Conservation (phyloP, 768 basidiomycete genomes). For the Sistotremastrum suecicum region DNA sequence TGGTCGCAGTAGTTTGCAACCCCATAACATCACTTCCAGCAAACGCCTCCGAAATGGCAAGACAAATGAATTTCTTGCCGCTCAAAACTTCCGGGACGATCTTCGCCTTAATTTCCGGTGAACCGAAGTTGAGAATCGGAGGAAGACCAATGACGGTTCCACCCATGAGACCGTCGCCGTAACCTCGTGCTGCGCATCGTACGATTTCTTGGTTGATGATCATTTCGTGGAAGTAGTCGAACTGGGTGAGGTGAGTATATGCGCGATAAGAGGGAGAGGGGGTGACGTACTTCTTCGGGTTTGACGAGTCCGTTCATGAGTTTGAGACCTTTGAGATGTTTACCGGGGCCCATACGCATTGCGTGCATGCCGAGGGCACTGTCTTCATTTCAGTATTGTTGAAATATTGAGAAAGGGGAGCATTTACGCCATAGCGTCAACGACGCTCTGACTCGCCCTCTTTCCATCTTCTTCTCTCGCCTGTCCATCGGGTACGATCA, state of each 20-base stretch:
- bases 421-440: slow-evolving; percentile 68
- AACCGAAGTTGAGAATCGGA: slow-evolving; percentile 74
- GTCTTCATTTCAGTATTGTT: background rate
- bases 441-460: slow-evolving; percentile 58
- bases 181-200: slow-evolving; percentile 59
- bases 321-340: slow-evolving; percentile 66
- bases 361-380: slow-evolving; percentile 66
- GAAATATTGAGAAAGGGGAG: background rate
- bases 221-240: slow-evolving; percentile 75
- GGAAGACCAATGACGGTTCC: slow-evolving; percentile 78
- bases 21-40: slow-evolving; percentile 80
- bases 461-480: slow-evolving; percentile 81
- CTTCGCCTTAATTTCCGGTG: slow-evolving; percentile 32
- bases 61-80: slow-evolving; percentile 72
- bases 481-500: slow-evolving; percentile 35
- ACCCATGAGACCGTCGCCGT: slow-evolving; percentile 63
- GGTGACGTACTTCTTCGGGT: slow-evolving; percentile 49
- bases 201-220: slow-evolving; percentile 68
- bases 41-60: slow-evolving; percentile 83
- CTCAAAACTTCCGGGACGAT: slow-evolving; percentile 53
- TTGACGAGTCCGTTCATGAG: slow-evolving; percentile 63
- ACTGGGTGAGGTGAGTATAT: slow-evolving; percentile 20
- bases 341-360: slow-evolving; percentile 87
- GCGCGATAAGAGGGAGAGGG: background rate
- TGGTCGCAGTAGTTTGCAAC: slow-evolving; percentile 61